These are phyloP conservation scores for Fraxinus greggii DNA, from an alignment of 305 asterid genomes.

Conservation along the genomic window DNA sequence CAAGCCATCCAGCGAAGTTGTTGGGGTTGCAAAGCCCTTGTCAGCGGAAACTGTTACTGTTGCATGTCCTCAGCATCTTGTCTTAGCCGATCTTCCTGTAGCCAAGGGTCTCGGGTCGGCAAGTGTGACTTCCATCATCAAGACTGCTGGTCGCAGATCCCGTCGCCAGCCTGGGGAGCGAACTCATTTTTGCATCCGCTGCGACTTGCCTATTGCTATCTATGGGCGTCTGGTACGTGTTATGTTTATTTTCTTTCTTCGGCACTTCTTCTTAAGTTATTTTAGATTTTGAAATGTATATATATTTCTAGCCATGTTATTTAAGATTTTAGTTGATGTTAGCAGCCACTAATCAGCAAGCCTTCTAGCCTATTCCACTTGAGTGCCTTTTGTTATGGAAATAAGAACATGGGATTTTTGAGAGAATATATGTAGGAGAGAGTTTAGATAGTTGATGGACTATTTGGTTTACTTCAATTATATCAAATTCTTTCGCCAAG, in stretches of 20 bases:
- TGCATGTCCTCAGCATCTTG: slow-evolving; percentile 91
- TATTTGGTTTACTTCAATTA: not conserved
- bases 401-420: not conserved
- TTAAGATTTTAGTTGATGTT: not conserved
- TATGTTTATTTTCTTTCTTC: not conserved
- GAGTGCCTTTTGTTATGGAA: not conserved
- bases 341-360: not conserved
- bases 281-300: not conserved
- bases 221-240: slow-evolving; percentile 70
- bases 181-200: slow-evolving; percentile 79
- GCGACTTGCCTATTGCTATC: slow-evolving; percentile 78
- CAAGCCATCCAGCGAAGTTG: slow-evolving; percentile 69
- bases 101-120: slow-evolving; percentile 79
- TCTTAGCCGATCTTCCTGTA: slow-evolving; percentile 87
- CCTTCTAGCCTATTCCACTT: not conserved
- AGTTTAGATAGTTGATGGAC: not conserved
- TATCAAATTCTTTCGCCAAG: not conserved
- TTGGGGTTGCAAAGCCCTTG: slow-evolving; percentile 54
- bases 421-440: not conserved
- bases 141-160: slow-evolving; percentile 80
- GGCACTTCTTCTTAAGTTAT: not conserved
- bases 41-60: slow-evolving; percentile 65
- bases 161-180: slow-evolving; percentile 91
- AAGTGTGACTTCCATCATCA: slow-evolving; percentile 45
- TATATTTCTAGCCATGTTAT: not conserved